A percentile compares a stretch with the other conserved stretches of the same genome.
These are phyloP conservation scores for Dioscorea zingiberensis DNA, from an alignment of 106 monocot species.

Conservation along the genomic window DNA sequence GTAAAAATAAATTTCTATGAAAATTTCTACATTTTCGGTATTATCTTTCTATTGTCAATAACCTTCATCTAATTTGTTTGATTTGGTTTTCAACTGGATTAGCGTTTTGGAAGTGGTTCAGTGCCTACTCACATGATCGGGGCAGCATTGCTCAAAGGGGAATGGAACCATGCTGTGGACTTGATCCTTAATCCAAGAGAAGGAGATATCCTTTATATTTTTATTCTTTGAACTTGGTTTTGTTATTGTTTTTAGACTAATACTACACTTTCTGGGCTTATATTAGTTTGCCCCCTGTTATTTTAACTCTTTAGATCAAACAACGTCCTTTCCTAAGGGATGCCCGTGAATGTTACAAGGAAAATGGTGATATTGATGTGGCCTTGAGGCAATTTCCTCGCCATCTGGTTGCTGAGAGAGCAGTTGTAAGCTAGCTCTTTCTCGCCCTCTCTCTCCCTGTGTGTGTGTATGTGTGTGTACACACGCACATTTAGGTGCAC, in stretches of 20 bases:
- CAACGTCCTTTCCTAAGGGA: conserved; percentile 56
- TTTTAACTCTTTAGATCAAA: conserved; percentile 46
- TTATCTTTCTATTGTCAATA: neutral
- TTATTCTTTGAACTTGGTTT: conserved; percentile 2
- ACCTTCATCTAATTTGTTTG: neutral
- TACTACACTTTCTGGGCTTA: conserved; percentile 12
- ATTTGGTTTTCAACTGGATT: conserved; percentile 9
- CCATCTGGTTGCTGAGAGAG: conserved; percentile 85
- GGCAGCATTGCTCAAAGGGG: conserved; percentile 84
- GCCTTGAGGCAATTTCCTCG: conserved; percentile 62
- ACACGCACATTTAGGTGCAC: too few relatives aligned
- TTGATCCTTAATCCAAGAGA: conserved; percentile 97
- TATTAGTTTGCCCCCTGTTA: conserved; percentile 4
- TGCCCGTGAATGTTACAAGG: conserved; percentile 58
- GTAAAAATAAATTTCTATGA: neutral
- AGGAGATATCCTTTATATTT: conserved; percentile 88
- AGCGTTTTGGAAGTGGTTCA: conserved; percentile 99
- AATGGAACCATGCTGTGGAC: conserved; percentile 71
- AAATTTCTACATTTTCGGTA: neutral
- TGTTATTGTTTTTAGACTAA: conserved; percentile 1
- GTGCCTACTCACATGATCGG: conserved; percentile 94
- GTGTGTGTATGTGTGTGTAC: neutral
- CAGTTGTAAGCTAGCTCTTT: conserved; percentile 61
- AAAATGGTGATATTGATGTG: conserved; percentile 68
- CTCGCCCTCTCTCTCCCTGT: too few relatives aligned